These are phyloP conservation scores for Halophytophthora batemanensis DNA, from an alignment of 352 stramenopile species.

Conservation along the genomic window DNA sequence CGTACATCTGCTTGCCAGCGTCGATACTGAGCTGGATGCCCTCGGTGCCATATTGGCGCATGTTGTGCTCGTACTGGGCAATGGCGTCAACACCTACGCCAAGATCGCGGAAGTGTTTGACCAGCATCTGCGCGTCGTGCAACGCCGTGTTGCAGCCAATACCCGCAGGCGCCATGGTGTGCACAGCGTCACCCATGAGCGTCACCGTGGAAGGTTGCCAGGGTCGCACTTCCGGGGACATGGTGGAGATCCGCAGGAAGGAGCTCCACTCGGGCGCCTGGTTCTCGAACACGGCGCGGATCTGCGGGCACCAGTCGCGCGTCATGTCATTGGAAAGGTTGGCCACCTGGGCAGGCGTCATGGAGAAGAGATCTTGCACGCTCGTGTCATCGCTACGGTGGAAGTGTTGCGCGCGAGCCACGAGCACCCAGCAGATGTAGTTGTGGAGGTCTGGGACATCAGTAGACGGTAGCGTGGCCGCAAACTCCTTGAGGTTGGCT, in stretches of 20 bases:
- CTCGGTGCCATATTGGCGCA: constrained; percentile 45
- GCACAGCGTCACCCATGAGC: constrained; percentile 54
- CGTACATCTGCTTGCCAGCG: constrained; percentile 45
- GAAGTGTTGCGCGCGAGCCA: constrained; percentile 42
- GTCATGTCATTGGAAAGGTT: constrained; percentile 54
- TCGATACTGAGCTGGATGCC: constrained; percentile 41
- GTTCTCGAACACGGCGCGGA: constrained; percentile 40
- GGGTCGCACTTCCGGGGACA: constrained; percentile 37
- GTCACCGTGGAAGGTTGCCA: constrained; percentile 51
- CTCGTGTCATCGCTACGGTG: constrained; percentile 29
- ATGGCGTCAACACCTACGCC: constrained; percentile 51
- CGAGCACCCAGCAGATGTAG: constrained; percentile 65
- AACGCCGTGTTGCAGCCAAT: constrained; percentile 57
- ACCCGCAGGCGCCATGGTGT: constrained; percentile 59
- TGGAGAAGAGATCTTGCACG: constrained; percentile 43
- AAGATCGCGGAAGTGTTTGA: constrained; percentile 35
- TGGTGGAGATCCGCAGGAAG: constrained; percentile 64
- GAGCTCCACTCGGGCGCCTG: constrained; percentile 49
- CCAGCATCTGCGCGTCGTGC: constrained; percentile 46
- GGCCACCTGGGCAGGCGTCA: constrained; percentile 40
- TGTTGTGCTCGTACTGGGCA: constrained; percentile 45
- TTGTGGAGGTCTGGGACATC: constrained; percentile 29
- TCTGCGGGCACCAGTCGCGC: constrained; percentile 36
- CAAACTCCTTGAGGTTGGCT: constrained; percentile 30
- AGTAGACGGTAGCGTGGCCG: constrained; percentile 5